phyloP scores from a whole-genome alignment of 2,329 filamentous ascomycete species.

The Clathrospora elynae region DNA sequence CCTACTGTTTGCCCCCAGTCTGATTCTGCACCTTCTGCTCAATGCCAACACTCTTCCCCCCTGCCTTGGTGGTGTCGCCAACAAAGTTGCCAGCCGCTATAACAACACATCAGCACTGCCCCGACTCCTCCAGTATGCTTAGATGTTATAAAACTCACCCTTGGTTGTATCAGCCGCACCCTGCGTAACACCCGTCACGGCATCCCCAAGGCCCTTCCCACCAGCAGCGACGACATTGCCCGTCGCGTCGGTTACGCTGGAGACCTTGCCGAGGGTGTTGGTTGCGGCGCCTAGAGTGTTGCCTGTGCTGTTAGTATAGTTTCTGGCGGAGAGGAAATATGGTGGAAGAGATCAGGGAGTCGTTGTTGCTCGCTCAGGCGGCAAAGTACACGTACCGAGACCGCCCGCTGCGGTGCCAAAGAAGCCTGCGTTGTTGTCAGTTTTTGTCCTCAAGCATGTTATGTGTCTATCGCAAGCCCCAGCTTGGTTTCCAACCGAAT shows the following conservation, averaged over 20 bases:
- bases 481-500: too few species aligned
- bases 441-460: neutral
- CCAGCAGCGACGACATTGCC: constrained; percentile 41
- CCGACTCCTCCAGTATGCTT: too few species aligned
- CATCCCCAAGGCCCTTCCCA: constrained; percentile 46
- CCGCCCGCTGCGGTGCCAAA: constrained; percentile 43
- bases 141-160: too few species aligned
- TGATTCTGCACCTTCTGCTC: constrained; percentile 4
- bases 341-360: neutral
- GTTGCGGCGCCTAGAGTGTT: constrained; percentile 44
- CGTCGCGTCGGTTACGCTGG: constrained; percentile 35
- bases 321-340: neutral
- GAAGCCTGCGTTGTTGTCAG: too few species aligned
- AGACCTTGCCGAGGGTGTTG: constrained; percentile 43
- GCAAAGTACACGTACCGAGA: constrained; percentile 26
- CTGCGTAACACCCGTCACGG: constrained; percentile 41
- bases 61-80: constrained; percentile 36
- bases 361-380: neutral
- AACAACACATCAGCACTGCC: constrained; percentile 13
- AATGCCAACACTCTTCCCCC: constrained; percentile 27
- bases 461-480: too few species aligned
- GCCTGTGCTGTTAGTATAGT: constrained; percentile 19
- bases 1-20: neutral
- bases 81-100: constrained; percentile 39
- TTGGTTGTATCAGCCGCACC: constrained; percentile 46